Base-by-base conservation (phyloP, 495 filamentous ascomycete genomes). In the Hyaloscypha bicolor region DNA sequence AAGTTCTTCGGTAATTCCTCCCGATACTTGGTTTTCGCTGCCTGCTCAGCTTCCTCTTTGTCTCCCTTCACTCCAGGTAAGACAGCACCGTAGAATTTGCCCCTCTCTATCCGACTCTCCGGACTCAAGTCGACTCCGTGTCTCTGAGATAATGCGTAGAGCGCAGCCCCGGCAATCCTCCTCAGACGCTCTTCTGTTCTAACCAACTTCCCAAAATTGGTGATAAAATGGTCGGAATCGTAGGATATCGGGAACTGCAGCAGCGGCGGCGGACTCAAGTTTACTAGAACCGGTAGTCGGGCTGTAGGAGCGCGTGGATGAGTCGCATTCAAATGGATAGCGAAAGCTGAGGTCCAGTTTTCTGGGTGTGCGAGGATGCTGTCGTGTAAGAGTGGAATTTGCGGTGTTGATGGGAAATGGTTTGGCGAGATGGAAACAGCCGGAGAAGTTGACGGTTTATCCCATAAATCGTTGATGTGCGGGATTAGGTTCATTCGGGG, bases 191-290 rank as follows among this genome's bases (percentile, higher is more conserved):
- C 63, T 6, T 70, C 65, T 33, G 71, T 68, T 3, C 69, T 71
- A 1, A 79, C 53, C 32, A 79, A 59, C 14, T 75, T 73, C 16
- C 77, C 77, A 42, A 78, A 79, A 32, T 72, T 71, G 5, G 62
- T 59, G 8, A 72, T 67, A 45, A 79, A 69, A 6, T 62, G 51
- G 0, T 66, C 60, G 8, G 31, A 48, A 61, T 78, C 76, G 65
- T 69, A 69, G 6, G 55, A 35, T 4, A 73, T 75, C 9, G 78
- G 79, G 39, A 78, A 82, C 51, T 86, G 80, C 69, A 79, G 75
- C 48, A 77, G 68, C 16, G 77, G 69, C 6, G 42, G 42, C 9
- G 64, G 33, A 9, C 58, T 33, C 2, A 77, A 30, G 25, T 69
- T 35, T 55, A 76, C 73, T 0, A 73, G 71, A 32, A 76, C 52